Base-by-base conservation (phyloP, 768 basidiomycete species). In the Termitomyces eurrhizus region DNA sequence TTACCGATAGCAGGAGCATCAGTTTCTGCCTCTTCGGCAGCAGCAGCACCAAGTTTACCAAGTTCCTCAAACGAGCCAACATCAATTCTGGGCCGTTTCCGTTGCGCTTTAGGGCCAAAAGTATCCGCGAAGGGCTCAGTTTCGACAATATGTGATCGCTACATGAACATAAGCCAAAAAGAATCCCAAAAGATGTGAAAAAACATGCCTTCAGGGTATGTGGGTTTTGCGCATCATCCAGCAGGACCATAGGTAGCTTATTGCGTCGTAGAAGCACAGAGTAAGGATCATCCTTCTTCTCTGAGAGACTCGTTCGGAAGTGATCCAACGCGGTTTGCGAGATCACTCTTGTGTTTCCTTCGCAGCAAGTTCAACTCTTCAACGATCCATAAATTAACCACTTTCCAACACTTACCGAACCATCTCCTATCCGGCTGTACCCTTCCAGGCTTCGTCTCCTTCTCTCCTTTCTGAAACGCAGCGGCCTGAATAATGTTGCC, bases 291-390 rank as follows among this genome's bases (percentile, higher is more conserved):
- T 92, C 83, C 67, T 93, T 93, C 73, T 87, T 93, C 13, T 83
- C 79, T 26, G 84, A 80, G 49, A 99, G 83, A 68, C 92, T 93
- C 14, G 91, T 93, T 55, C 96, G 81, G 78, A 99, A 99, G 74
- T 98, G 97, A 69, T 97, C 95, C 67, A 99, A 78, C 14, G 96
- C 95, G 29, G 87, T 90, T 72, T 99, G 96, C 24, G 93, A 95
- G 70, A 99, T 98, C 39, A 98, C 96, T 70, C 97, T 80, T n/a
- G 97, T 98, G 74, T 98, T 98, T 46, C 96, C 95, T 95, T 49
- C 13, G 56, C 2, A 54, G 51, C 13, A 46, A 21, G 44, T 44
- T 52, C 53, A 44, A n/a, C 29, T 52, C 1, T 51, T 60, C 14
- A 67, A 14, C 14, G 5, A 21, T 44, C 9, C 18, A 44, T 21